A percentile compares a stretch with the other conserved stretches of the same genome.
Conservation (phyloP, 495 filamentous ascomycete genomes). For the Penicillium lagena region DNA sequence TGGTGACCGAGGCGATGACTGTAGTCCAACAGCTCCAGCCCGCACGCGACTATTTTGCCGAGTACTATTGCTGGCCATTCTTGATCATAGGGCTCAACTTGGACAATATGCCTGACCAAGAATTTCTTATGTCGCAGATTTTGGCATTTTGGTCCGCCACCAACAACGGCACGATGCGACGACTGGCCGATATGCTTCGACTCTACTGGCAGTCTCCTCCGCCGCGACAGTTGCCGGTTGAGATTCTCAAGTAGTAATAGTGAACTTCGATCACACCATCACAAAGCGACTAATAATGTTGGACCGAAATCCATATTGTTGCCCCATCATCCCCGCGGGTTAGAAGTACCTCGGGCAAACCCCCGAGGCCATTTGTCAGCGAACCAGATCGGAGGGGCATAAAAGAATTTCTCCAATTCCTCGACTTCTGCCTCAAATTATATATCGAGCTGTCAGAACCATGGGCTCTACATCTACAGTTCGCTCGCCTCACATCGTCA, state of each 20-base stretch:
- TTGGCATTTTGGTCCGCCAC: constrained; percentile 11
- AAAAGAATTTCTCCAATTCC: too few species aligned
- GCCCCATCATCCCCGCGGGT: too few species aligned
- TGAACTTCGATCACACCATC: too few species aligned
- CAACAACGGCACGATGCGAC: constrained; percentile 18
- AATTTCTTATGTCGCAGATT: constrained; percentile 9
- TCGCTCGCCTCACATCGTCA: constrained; percentile 8
- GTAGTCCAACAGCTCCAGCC: constrained; percentile 9
- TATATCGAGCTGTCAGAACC: background rate
- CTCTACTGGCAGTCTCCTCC: background rate
- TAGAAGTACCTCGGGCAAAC: too few species aligned
- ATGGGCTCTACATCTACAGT: constrained; percentile 13
- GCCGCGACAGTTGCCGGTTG: too few species aligned
- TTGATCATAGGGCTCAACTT: constrained; percentile 6
- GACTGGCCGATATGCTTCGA: constrained; percentile 8
- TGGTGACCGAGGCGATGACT: constrained; percentile 7
- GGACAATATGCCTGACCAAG: background rate
- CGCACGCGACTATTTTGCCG: constrained; percentile 14
- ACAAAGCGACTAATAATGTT: too few species aligned
- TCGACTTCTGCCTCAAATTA: too few species aligned
- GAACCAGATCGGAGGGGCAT: too few species aligned
- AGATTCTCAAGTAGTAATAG: too few species aligned
- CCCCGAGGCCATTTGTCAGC: too few species aligned
- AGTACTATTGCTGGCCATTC: constrained; percentile 23
- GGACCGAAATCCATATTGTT: too few species aligned